These are phyloP conservation scores for Rhazya stricta DNA, from an alignment of 257 asterid genomes.

Conservation along the genomic window DNA sequence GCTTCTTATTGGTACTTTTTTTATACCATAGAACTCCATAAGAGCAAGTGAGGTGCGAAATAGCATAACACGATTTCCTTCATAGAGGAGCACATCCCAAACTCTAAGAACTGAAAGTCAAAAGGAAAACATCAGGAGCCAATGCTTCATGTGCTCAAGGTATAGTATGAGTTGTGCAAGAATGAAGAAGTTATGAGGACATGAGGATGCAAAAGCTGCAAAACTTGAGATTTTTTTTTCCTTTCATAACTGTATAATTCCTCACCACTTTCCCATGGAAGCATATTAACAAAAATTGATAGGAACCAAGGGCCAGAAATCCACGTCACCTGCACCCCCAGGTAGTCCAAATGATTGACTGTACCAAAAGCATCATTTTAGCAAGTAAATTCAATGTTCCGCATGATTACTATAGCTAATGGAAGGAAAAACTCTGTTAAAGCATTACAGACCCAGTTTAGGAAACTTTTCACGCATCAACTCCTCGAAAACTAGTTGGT, in stretches of 20 bases:
- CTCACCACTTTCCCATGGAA: constrained; percentile 98
- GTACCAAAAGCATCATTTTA: constrained; percentile 29
- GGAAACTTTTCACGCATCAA: constrained; percentile 88
- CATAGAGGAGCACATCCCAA: constrained; percentile 93
- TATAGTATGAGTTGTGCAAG: not conserved
- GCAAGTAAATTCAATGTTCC: constrained; percentile 4
- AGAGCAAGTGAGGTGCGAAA: constrained; percentile 90
- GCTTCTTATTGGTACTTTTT: not conserved
- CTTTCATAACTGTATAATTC: constrained; percentile 17
- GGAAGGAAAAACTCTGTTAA: constrained; percentile 3
- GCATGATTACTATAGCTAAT: constrained; percentile 7
- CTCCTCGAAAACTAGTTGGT: constrained; percentile 93
- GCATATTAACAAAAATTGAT: constrained; percentile 73
- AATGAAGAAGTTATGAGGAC: not conserved
- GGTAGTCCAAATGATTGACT: constrained; percentile 85
- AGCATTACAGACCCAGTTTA: constrained; percentile 56
- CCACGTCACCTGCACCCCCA: constrained; percentile 94
- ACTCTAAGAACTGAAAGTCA: constrained; percentile 70
- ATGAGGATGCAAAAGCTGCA: not conserved
- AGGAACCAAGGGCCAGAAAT: constrained; percentile 89
- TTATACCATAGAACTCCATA: constrained; percentile 88
- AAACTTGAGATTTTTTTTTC: not conserved
- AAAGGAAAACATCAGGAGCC: constrained; percentile 11
- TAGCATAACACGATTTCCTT: constrained; percentile 95
- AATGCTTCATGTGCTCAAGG: constrained; percentile 3